phyloP scores from a whole-genome alignment of 345 rosid species.

The Bruguiera sexangula region DNA sequence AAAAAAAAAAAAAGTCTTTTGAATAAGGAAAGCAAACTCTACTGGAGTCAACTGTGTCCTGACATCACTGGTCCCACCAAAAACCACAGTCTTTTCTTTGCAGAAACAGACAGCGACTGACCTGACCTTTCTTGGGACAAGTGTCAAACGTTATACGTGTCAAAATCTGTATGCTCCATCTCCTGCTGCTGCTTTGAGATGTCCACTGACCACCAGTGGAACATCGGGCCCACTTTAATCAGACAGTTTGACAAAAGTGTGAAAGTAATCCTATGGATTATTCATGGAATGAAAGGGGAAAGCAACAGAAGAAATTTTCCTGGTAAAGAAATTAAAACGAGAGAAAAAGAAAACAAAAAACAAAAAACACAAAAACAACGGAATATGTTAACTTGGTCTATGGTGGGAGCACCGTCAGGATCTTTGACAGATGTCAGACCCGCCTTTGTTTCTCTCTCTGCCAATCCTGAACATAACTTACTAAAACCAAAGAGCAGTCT shows the following conservation, averaged over 20 bases:
- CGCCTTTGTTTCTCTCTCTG: conserved; percentile 14
- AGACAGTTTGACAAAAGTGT: not conserved
- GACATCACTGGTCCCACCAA: no score
- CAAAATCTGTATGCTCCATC: conserved; percentile 13
- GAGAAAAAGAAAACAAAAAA: no score
- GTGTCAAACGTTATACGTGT: conserved; percentile 27
- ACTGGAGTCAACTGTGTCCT: no score
- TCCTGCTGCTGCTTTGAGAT: conserved; percentile 8
- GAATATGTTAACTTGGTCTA: conserved; percentile 17
- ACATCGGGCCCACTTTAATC: conserved; percentile 19
- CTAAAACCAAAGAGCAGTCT: conserved; percentile 31
- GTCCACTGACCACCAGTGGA: conserved; percentile 19
- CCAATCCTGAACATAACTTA: conserved; percentile 23
- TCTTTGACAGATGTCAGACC: conserved; percentile 41
- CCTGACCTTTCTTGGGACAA: conserved; percentile 13
- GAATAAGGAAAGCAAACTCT: no score
- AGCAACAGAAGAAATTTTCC: no score
- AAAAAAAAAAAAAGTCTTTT: no score
- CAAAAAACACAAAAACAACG: not conserved
- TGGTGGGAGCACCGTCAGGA: conserved; percentile 40
- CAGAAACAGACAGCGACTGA: no score
- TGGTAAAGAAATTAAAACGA: no score
- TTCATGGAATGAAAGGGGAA: no score
- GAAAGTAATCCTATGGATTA: no score
- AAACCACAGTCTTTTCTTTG: no score